Conservation (phyloP, 2,329 filamentous ascomycete species). For the Eutypa lata region DNA sequence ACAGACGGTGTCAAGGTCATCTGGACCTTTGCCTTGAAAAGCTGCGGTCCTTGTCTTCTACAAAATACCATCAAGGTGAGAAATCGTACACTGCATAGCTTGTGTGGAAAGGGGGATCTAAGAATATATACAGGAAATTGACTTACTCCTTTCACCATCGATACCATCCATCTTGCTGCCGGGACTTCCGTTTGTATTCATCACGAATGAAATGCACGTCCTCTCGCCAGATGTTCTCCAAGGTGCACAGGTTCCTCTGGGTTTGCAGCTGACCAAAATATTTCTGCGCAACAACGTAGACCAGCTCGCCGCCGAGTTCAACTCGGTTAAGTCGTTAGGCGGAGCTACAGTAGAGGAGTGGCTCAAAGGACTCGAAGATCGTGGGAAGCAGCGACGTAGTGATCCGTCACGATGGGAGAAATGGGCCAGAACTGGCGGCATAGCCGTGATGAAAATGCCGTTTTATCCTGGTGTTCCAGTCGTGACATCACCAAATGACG, state of each 20-base stretch:
- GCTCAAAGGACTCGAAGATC: conserved; percentile 68
- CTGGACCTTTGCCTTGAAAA: conserved; percentile 68
- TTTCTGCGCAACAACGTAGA: conserved; percentile 64
- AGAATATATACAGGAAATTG: conserved; percentile 58
- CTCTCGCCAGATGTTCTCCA: conserved; percentile 56
- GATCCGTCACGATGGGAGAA: conserved; percentile 72
- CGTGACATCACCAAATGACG: background rate
- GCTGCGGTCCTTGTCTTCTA: conserved; percentile 65
- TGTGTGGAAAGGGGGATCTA: conserved; percentile 10
- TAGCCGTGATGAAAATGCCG: conserved; percentile 35
- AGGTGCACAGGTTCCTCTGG: conserved; percentile 41
- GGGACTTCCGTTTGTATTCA: conserved; percentile 66
- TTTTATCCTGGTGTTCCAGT: conserved; percentile 5
- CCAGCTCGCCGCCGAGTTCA: conserved; percentile 59
- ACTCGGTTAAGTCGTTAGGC: conserved; percentile 64
- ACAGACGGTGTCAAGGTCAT: conserved; percentile 57
- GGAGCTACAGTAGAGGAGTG: conserved; percentile 69
- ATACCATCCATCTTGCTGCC: conserved; percentile 60
- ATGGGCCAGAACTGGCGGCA: conserved; percentile 55
- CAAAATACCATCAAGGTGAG: conserved; percentile 63
- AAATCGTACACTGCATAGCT: conserved; percentile 11
- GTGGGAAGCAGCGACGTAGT: conserved; percentile 57
- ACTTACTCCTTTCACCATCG: conserved; percentile 61
- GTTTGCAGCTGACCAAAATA: conserved; percentile 58
- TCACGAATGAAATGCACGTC: conserved; percentile 60